Conservation (phyloP, 768 basidiomycete genomes). For the Lactarius evosmus region DNA sequence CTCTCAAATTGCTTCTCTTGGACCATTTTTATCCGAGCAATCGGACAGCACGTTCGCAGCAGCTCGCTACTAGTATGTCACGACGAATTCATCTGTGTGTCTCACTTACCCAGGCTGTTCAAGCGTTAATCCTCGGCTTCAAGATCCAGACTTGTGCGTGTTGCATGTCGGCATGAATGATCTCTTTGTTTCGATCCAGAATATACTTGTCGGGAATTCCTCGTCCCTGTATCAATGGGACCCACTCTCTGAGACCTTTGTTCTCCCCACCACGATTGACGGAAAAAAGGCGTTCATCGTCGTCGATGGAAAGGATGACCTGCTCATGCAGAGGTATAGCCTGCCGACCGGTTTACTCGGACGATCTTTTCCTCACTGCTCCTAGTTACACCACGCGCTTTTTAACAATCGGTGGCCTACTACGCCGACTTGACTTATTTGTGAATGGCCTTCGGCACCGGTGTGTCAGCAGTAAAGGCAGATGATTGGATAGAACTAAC, state of each 20-base stretch:
- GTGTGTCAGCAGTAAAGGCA: slow-evolving; percentile 36
- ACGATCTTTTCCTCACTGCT: slow-evolving; percentile 1
- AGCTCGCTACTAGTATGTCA: slow-evolving; percentile 57
- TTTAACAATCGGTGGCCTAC: slow-evolving; percentile 60
- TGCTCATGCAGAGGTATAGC: slow-evolving; percentile 53
- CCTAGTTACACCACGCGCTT: slow-evolving; percentile 59
- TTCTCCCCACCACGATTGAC: slow-evolving; percentile 40
- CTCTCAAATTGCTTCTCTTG: slow-evolving; percentile 35
- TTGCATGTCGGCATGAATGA: slow-evolving; percentile 47
- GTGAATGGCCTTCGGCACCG: slow-evolving; percentile 45
- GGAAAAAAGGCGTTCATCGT: slow-evolving; percentile 40
- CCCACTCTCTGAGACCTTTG: slow-evolving; percentile 50
- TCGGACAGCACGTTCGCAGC: slow-evolving; percentile 48
- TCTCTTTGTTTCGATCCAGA: slow-evolving; percentile 51
- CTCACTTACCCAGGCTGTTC: slow-evolving; percentile 7
- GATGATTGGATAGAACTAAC: neutral
- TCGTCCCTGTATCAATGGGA: slow-evolving; percentile 70
- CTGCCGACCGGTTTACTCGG: neutral
- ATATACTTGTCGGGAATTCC: slow-evolving; percentile 62
- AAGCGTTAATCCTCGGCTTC: slow-evolving; percentile 50
- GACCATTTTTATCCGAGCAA: slow-evolving; percentile 72
- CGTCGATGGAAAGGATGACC: slow-evolving; percentile 56
- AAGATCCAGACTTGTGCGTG: slow-evolving; percentile 39
- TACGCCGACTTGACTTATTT: slow-evolving; percentile 63
- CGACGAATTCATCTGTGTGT: slow-evolving; percentile 1